Evolutionary conservation across 306 rosid genomes (phyloP).

Genomic region (Castanea crenata): DNA sequence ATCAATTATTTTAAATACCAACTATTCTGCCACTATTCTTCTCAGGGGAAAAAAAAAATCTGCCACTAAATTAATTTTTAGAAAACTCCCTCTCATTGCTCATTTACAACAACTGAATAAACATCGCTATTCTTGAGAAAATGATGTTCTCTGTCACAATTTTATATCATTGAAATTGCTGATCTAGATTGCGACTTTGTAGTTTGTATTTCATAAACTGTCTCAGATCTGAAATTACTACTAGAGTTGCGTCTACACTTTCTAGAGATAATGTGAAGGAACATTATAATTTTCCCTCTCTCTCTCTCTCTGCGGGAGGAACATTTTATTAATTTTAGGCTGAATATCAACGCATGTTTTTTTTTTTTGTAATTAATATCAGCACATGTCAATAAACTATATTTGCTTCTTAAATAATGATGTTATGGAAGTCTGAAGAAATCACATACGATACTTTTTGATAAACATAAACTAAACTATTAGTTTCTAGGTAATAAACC

Average conservation of each 20-base stretch:
- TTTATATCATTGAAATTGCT: slow-evolving; percentile 24
- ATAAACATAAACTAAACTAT: too few species aligned
- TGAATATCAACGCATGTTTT: neutral
- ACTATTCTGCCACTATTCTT: neutral
- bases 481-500: too few species aligned
- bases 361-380: neutral
- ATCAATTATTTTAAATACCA: neutral
- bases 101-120: neutral
- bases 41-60: too few species aligned
- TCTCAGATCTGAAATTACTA: slow-evolving; percentile 19
- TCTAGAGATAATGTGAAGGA: neutral
- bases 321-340: neutral
- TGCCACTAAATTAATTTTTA: neutral
- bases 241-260: neutral
- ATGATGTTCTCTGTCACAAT: slow-evolving; percentile 5
- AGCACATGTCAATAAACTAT: neutral
- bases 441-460: too few species aligned
- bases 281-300: neutral
- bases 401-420: too few species aligned
- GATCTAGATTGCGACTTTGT: slow-evolving; percentile 23
- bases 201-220: slow-evolving; percentile 1
- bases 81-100: neutral
- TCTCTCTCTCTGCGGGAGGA: neutral
- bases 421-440: too few species aligned
- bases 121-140: neutral